Conservation (phyloP, 2,329 filamentous ascomycete species). For the Penicillium sp. region DNA sequence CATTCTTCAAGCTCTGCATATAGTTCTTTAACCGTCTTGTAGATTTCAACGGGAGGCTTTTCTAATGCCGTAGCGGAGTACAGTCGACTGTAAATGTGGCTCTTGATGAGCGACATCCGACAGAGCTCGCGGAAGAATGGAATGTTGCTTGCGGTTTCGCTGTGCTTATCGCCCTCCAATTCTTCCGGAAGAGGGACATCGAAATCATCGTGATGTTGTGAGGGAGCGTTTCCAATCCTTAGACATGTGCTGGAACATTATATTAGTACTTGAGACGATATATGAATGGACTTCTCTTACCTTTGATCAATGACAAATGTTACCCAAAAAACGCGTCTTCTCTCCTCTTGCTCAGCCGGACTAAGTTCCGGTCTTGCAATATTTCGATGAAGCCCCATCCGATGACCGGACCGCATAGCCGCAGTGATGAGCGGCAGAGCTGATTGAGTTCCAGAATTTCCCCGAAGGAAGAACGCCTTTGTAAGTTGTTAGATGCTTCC, state of each 20-base stretch:
- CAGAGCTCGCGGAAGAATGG: constrained; percentile 93
- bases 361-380: constrained; percentile 86
- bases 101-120: constrained; percentile 82
- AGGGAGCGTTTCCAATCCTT: constrained; percentile 63
- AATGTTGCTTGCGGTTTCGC: constrained; percentile 77
- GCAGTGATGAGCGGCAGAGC: constrained; percentile 84
- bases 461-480: constrained; percentile 78
- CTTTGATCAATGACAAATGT: constrained; percentile 69
- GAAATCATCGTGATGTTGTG: constrained; percentile 74
- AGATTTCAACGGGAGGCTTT: constrained; percentile 73
- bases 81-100: constrained; percentile 81
- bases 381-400: constrained; percentile 87
- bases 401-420: constrained; percentile 82
- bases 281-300: constrained; percentile 30
- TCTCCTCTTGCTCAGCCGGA: constrained; percentile 84
- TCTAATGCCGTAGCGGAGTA: constrained; percentile 87
- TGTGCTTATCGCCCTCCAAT: constrained; percentile 83
- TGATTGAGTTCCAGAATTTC: constrained; percentile 89
- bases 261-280: neutral
- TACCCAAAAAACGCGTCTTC: constrained; percentile 71
- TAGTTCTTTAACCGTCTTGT: constrained; percentile 87
- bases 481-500: neutral
- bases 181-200: constrained; percentile 88
- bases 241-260: constrained; percentile 56
- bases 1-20: constrained; percentile 82